Base-by-base conservation (phyloP, 768 basidiomycete species). In the Dioszegia crocea region DNA sequence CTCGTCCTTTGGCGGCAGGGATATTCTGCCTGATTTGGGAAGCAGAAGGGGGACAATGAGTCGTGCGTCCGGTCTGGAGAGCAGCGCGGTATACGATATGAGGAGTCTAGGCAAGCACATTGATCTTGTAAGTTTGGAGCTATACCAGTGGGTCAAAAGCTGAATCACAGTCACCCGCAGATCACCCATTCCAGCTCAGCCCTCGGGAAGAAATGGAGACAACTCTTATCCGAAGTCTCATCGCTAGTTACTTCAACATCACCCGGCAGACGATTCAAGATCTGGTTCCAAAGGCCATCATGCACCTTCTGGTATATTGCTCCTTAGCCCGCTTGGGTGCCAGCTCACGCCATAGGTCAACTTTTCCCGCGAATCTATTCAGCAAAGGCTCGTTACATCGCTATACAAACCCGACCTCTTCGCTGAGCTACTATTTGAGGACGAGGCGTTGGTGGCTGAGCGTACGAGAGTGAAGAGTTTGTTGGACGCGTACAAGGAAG, bases 41-140 rank as follows among this genome's bases (percentile, higher is more conserved):
- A 61, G 62, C 45, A 61, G 74, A 16, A 55, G 71, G 40, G 52
- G 70, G 27, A 58, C 56, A n/a, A 59, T 64, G 27, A 60, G 64
- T 44, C 24, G 76, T 10, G 47, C 51, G 36, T 70, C 63, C 52
- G 80, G 81, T 11, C 74, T 88, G 48, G 89, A 92, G 66, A 87
- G 81, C 74, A 88, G 82, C 67, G 88, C 92, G 56, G 92, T 89
- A 46, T 97, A 86, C 76, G 96, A 98, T 76, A 99, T 99, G 96
- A 97, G 91, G 82, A 96, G 91, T 72, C 81, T 98, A 52, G 91
- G 93, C 41, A 92, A 88, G 78, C 96, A 99, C 71, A 89, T 99
- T 59, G 96, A 99, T 78, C 89, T 93, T 63, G 93, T 97, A 71
- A 82, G 89, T 84, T n/a, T 16, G 10, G 10, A 5, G 9, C 5